Percentiles rank a stretch among this genome's conserved stretches.
Conservation (phyloP, 1,284 basidiomycete genomes). For the Porodaedalea pini region DNA sequence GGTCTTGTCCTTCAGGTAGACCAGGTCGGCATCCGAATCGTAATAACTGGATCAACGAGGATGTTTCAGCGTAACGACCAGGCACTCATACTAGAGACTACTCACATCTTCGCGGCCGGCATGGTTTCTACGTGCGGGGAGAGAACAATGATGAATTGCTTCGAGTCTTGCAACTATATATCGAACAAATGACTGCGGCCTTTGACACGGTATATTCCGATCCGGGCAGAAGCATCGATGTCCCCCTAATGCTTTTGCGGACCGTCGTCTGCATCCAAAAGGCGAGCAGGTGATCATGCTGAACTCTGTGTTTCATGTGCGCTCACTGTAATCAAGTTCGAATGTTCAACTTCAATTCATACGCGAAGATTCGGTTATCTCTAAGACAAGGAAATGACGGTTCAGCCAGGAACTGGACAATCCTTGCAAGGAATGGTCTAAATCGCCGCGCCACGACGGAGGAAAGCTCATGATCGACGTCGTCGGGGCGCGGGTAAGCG, state of each 20-base stretch:
- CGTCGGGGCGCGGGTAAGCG: too few species aligned
- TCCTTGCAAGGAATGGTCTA: too few species aligned
- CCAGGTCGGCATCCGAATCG: slow-evolving; percentile 55
- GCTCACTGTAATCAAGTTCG: background rate
- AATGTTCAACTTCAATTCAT: too few species aligned
- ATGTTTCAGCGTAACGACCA: background rate
- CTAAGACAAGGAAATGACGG: too few species aligned
- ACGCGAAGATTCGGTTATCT: too few species aligned
- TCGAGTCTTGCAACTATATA: background rate
- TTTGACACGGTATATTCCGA: background rate
- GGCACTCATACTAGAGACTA: slow-evolving; percentile 1
- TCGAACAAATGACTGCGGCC: background rate
- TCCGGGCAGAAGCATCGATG: background rate
- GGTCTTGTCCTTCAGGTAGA: slow-evolving; percentile 44
- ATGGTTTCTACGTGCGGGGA: slow-evolving; percentile 14
- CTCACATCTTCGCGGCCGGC: slow-evolving; percentile 49
- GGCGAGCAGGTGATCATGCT: slow-evolving; percentile 16
- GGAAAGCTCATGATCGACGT: too few species aligned
- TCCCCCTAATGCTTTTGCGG: background rate
- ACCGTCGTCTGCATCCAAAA: background rate
- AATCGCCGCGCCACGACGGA: too few species aligned
- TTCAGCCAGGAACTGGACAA: too few species aligned
- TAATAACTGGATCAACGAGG: slow-evolving; percentile 45
- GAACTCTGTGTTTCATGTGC: background rate
- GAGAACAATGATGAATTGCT: slow-evolving; percentile 4